Conservation (phyloP, 306 rosid species). For the Malus sylvestris region DNA sequence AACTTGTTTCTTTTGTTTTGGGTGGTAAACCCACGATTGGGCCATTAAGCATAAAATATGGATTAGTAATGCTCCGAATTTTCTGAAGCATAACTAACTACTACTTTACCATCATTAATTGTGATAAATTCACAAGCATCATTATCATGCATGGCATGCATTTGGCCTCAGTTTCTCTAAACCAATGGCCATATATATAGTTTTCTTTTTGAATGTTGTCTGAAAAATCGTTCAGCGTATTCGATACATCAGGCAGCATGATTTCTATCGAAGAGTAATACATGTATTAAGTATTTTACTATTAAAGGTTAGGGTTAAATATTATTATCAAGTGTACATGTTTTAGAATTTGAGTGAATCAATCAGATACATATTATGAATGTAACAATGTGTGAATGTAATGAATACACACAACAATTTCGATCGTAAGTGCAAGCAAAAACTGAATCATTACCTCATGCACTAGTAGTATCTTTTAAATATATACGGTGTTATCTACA, state of each 20-base stretch:
- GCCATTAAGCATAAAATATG: not conserved
- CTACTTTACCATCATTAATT: not conserved
- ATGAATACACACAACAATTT: no score
- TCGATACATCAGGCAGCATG: not conserved
- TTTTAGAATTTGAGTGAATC: no score
- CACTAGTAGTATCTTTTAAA: no score
- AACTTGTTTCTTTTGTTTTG: not conserved
- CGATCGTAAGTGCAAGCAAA: no score
- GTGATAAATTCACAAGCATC: not conserved
- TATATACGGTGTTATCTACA: no score
- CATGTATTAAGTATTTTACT: no score
- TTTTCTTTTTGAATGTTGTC: not conserved
- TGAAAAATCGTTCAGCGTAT: not conserved
- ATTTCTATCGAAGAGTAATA: not conserved
- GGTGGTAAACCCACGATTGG: not conserved
- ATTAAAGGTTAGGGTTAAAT: no score
- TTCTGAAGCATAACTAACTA: not conserved
- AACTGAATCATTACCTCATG: no score
- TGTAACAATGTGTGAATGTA: no score
- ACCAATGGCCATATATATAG: not conserved
- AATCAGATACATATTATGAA: no score
- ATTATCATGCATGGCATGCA: conserved; percentile 1
- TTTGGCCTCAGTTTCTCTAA: not conserved
- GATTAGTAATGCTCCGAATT: not conserved
- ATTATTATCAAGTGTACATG: no score